These are phyloP conservation scores for Penicillium manginii DNA, from an alignment of 495 filamentous ascomycete genomes.

Conservation along the genomic window DNA sequence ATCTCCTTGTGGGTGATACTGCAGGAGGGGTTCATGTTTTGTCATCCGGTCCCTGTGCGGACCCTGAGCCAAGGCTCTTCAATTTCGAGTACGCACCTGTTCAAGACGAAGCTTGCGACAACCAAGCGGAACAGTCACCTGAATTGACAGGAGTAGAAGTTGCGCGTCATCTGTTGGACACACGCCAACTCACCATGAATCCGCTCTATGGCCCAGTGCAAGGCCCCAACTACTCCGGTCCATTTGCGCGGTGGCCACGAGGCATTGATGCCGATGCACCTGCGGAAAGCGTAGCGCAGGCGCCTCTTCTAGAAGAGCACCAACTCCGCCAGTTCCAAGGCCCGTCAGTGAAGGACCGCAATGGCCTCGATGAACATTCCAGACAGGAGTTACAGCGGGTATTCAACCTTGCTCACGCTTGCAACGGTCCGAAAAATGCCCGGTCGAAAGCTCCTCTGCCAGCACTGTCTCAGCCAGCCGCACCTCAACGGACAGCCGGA, in stretches of 20 bases:
- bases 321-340: slow-evolving; percentile 39
- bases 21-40: slow-evolving; percentile 74
- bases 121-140: background rate
- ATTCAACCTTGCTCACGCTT: slow-evolving; percentile 18
- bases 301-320: slow-evolving; percentile 16
- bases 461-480: background rate
- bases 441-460: too few species aligned
- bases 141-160: slow-evolving; percentile 30
- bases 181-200: slow-evolving; percentile 44
- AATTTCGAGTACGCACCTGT: slow-evolving; percentile 26
- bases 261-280: background rate
- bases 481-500: background rate
- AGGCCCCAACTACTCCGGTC: slow-evolving; percentile 49
- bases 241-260: slow-evolving; percentile 50
- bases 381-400: background rate
- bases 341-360: slow-evolving; percentile 17
- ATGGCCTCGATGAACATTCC: slow-evolving; percentile 26
- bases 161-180: slow-evolving; percentile 33
- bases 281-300: background rate
- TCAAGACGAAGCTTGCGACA: slow-evolving; percentile 5
- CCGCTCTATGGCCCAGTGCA: slow-evolving; percentile 48
- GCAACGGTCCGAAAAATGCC: slow-evolving; percentile 31
- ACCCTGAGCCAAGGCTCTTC: slow-evolving; percentile 15
- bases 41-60: slow-evolving; percentile 41
- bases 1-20: slow-evolving; percentile 76